Conservation (phyloP, 78 protist genomes). For the Capsaspora owczarzaki region DNA sequence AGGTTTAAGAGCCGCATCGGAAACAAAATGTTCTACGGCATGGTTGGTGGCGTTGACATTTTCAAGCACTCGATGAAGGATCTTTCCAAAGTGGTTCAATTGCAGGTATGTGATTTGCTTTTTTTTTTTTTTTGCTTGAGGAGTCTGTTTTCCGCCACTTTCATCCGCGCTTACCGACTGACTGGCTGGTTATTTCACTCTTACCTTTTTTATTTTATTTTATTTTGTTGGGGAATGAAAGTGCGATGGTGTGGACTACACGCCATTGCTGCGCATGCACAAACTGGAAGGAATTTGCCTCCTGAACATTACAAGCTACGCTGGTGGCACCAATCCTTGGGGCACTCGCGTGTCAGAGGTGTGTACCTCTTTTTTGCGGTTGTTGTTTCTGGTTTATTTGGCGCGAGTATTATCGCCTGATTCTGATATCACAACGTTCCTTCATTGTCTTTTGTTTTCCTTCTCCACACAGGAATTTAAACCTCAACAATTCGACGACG, state of each 20-base stretch:
- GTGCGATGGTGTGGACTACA: background rate
- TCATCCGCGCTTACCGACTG: background rate
- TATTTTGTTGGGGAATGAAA: background rate
- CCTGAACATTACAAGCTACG: slow-evolving; percentile 4
- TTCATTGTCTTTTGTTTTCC: slow-evolving; percentile 8
- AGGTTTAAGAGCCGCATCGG: slow-evolving; percentile 4
- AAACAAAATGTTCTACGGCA: slow-evolving; percentile 1
- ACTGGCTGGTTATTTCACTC: background rate
- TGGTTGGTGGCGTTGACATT: background rate
- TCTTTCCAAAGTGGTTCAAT: background rate
- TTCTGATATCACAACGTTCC: background rate
- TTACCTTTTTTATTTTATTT: background rate
- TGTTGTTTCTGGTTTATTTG: background rate
- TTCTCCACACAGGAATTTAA: background rate
- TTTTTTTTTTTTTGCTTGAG: background rate
- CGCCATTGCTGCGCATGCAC: background rate
- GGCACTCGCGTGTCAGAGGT: background rate
- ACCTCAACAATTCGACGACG: background rate
- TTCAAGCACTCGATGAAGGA: slow-evolving; percentile 3
- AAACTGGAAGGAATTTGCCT: background rate
- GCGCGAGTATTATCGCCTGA: too few relatives aligned
- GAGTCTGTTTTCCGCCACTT: background rate
- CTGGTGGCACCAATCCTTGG: slow-evolving; percentile 3
- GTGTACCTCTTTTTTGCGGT: too few relatives aligned
- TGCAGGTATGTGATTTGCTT: background rate